A percentile compares a stretch with the other conserved stretches of the same genome.
These are phyloP conservation scores for Fusarium irregulare DNA, from an alignment of 2,329 filamentous ascomycete species.

Conservation along the genomic window DNA sequence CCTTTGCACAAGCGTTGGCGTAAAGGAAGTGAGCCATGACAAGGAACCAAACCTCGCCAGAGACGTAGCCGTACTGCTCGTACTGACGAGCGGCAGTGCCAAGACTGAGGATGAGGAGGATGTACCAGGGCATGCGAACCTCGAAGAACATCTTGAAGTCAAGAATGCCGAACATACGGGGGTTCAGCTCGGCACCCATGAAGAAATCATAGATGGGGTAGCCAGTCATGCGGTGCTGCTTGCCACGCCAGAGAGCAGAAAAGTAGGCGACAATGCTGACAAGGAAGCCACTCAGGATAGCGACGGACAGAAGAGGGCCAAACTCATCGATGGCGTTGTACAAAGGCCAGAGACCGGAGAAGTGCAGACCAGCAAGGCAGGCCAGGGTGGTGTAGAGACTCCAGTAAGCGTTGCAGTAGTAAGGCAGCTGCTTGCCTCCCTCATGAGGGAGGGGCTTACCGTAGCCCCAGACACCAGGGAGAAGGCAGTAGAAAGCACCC, in stretches of 20 bases:
- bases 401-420: conserved; percentile 92
- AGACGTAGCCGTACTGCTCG: conserved; percentile 86
- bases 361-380: conserved; percentile 78
- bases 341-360: conserved; percentile 85
- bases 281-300: conserved; percentile 89
- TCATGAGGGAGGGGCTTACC: conserved; percentile 89
- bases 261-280: conserved; percentile 87
- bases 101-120: conserved; percentile 81
- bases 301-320: conserved; percentile 89
- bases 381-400: conserved; percentile 89
- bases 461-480: conserved; percentile 88
- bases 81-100: conserved; percentile 85
- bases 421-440: conserved; percentile 85
- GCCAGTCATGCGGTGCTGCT: conserved; percentile 92
- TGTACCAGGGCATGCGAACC: conserved; percentile 92
- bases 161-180: conserved; percentile 84
- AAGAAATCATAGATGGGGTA: conserved; percentile 90
- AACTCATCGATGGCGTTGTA: conserved; percentile 97
- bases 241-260: conserved; percentile 82
- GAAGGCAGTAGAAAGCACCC: conserved; percentile 81
- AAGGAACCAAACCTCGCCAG: conserved; percentile 84
- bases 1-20: conserved; percentile 91
- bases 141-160: conserved; percentile 99
- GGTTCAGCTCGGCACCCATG: conserved; percentile 92
- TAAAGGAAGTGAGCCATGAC: conserved; percentile 93